Percentiles rank a stretch among this genome's conserved stretches.
Conservation (phyloP, 192 early-diverging fungal genomes). For the Radiomyces spectabilis region DNA sequence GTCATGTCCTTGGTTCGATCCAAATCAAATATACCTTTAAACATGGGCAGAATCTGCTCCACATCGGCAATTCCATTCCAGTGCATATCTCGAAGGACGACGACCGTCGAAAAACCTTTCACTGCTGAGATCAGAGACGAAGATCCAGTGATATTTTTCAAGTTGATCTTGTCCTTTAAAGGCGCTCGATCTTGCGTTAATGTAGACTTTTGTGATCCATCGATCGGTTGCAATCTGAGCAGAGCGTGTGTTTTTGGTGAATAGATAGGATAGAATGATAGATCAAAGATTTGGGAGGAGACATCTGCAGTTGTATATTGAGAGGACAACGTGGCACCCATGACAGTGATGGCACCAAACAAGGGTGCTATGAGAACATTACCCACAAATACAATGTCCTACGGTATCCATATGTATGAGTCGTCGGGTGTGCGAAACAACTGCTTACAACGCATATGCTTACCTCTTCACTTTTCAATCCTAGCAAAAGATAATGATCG, state of each 20-base stretch:
- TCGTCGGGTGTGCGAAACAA: neutral
- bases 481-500: conserved; percentile 22
- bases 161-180: conserved; percentile 9
- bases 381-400: conserved; percentile 46
- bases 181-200: neutral
- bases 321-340: conserved; percentile 31
- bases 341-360: conserved; percentile 29
- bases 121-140: neutral
- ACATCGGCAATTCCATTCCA: conserved; percentile 39
- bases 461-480: conserved; percentile 38
- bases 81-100: conserved; percentile 29
- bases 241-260: conserved; percentile 43
- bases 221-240: conserved; percentile 30
- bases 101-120: conserved; percentile 23
- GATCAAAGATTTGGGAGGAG: conserved; percentile 8
- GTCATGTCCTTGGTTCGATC: conserved; percentile 8
- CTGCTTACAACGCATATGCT: too few relatives aligned
- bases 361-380: conserved; percentile 35
- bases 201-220: conserved; percentile 9
- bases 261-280: conserved; percentile 30
- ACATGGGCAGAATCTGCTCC: conserved; percentile 33
- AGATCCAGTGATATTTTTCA: too few relatives aligned
- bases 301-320: neutral
- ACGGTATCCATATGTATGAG: neutral
- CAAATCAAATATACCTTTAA: conserved; percentile 39